These are phyloP conservation scores for Leptographium procerum DNA, from an alignment of 2,329 filamentous ascomycete species.

Conservation along the genomic window DNA sequence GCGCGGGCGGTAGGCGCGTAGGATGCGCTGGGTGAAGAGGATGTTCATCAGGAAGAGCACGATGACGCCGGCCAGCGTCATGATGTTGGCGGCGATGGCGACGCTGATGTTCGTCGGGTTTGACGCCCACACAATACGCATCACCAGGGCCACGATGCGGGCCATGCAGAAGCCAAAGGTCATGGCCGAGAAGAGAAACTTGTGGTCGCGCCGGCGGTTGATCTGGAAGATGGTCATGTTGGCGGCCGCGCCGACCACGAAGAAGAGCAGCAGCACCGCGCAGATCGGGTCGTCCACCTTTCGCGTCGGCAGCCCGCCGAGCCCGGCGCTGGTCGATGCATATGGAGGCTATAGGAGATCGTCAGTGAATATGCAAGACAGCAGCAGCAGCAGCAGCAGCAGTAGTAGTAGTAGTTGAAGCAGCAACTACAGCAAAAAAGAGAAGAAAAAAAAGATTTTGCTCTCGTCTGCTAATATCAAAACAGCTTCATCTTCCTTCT, in stretches of 20 bases:
- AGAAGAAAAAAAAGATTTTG: neutral
- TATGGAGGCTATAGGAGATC: neutral
- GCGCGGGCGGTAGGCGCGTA: constrained; percentile 59
- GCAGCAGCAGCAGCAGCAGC: too few relatives aligned
- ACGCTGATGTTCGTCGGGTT: constrained; percentile 27
- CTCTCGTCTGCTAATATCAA: too few relatives aligned
- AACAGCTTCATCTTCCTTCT: too few relatives aligned
- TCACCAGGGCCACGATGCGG: constrained; percentile 36
- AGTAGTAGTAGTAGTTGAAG: too few relatives aligned
- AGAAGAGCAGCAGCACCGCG: constrained; percentile 50
- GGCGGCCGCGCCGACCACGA: constrained; percentile 36
- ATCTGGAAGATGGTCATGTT: constrained; percentile 48
- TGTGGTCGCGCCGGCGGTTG: constrained; percentile 39
- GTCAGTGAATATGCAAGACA: too few relatives aligned
- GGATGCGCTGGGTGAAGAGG: constrained; percentile 62
- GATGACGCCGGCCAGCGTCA: constrained; percentile 63
- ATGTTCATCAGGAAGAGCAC: constrained; percentile 70
- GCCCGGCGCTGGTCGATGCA: constrained; percentile 22
- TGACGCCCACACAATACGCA: constrained; percentile 43
- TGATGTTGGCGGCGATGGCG: constrained; percentile 52
- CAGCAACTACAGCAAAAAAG: neutral
- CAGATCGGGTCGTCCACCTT: constrained; percentile 53
- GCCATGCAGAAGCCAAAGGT: constrained; percentile 49
- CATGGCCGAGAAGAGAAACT: constrained; percentile 48
- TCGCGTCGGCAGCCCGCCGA: constrained; percentile 47